Evolutionary conservation across 129 eudicot genomes (phyloP).

Genomic region (Daucus carota): DNA sequence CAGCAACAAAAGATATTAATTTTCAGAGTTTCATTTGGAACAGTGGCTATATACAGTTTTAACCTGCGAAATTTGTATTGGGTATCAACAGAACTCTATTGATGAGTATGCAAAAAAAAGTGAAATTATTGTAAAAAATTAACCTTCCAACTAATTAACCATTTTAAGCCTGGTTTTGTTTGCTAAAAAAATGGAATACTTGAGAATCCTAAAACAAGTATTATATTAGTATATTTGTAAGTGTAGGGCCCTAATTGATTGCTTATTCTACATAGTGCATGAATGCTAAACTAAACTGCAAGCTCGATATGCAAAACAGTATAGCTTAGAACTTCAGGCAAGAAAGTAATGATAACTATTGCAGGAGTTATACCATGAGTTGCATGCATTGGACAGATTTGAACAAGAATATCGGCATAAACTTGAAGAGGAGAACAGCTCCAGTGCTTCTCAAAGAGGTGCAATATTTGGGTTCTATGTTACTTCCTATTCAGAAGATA

Average conservation of each 20-base stretch:
- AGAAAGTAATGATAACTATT: conserved; percentile 11
- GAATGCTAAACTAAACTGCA: not conserved
- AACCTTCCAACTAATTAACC: not conserved
- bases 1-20: not conserved
- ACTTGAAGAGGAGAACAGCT: conserved; percentile 75
- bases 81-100: not conserved
- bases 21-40: not conserved
- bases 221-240: not conserved
- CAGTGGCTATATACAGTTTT: not conserved
- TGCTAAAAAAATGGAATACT: not conserved
- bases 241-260: not conserved
- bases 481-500: not conserved
- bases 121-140: not conserved
- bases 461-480: conserved; percentile 1
- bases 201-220: not conserved
- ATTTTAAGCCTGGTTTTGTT: not conserved
- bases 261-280: not conserved
- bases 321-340: not conserved
- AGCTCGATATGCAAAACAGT: conserved; percentile 6
- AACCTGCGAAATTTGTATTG: not conserved
- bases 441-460: conserved; percentile 80
- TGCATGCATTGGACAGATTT: conserved; percentile 91
- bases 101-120: not conserved
- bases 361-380: conserved; percentile 97
- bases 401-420: conserved; percentile 89